Evolutionary conservation across 495 filamentous ascomycete species (phyloP), one percentile per base, ranked within the genome.

Genomic region (Penicillium mononematosum): DNA sequence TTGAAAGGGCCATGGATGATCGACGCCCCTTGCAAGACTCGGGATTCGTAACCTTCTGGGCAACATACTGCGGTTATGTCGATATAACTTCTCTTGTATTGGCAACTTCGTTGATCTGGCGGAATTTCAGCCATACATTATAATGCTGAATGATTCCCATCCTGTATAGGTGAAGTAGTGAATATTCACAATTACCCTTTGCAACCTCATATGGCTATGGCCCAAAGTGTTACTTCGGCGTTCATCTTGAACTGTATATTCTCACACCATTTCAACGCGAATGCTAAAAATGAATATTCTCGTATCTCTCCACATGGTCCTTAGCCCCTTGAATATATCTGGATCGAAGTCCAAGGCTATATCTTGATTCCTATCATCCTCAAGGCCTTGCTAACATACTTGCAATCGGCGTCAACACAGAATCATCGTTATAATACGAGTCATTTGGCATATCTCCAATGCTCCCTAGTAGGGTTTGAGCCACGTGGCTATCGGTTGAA

Each of bases 11-110:
- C 41, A n/a, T 20, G 4, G 25, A 6, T 14, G 41, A 58, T 58
- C 51, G 31, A 17, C 49, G 19, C 46, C 62, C 58, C 62, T 64
- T 64, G 56, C 52, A 7, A 47, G 16, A 25, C 24, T 45, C 19
- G 27, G 34, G 34, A 29, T 43, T 19, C 34, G 34, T 9, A 38
- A 38, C 31, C 31, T 34, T 34, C 31, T 6, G 34, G 34, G 11
- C 12, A 36, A 36, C 14, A 4, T 14, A 36, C 16, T 12, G 32
- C 32, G 12, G 12, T 36, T n/a, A 38, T 38, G 14, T 38, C 5
- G 34, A 5, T 38, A n/a, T 16, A 38, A 38, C 14, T n/a, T n/a
- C 34, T 2, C 14, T 16, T 16, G 34, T n/a, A 12, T 4, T 14
- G 31, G 0, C 31, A 0, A 34, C 5, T 16, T 38, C 16, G 14